Conservation (phyloP, 805 yeast genomes). For the Jamesozyma lodderae region DNA sequence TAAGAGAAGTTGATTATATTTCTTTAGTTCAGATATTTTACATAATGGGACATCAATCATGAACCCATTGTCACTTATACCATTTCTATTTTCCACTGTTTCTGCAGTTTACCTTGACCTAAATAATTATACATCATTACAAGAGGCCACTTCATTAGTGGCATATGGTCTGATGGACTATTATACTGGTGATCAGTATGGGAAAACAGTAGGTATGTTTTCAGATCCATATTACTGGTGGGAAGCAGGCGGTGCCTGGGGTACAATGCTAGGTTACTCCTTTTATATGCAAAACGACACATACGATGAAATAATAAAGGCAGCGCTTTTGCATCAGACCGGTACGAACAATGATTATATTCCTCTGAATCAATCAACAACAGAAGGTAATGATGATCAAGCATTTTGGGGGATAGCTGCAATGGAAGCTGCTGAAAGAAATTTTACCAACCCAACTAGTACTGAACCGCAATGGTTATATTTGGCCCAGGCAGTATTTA, state of each 20-base stretch:
- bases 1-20: too few species aligned
- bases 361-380: slow-evolving; percentile 78
- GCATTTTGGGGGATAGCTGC: slow-evolving; percentile 94
- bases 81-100: too few species aligned
- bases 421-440: slow-evolving; percentile 85
- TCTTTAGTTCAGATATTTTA: too few species aligned
- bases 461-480: slow-evolving; percentile 66
- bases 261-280: slow-evolving; percentile 74
- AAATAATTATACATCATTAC: slow-evolving; percentile 24
- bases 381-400: slow-evolving; percentile 97
- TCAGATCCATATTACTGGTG: slow-evolving; percentile 93
- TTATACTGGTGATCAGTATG: slow-evolving; percentile 57
- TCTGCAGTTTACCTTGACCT: slow-evolving; percentile 20
- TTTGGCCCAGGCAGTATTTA: slow-evolving; percentile 83
- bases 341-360: slow-evolving; percentile 69
- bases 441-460: slow-evolving; percentile 59
- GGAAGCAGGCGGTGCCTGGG: slow-evolving; percentile 97
- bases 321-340: slow-evolving; percentile 61
- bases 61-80: too few species aligned
- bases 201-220: slow-evolving; percentile 82
- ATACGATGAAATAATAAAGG: slow-evolving; percentile 46
- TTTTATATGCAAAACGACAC: slow-evolving; percentile 60
- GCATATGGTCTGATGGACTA: slow-evolving; percentile 73
- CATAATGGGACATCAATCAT: too few species aligned
- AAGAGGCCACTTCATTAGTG: slow-evolving; percentile 48